Conservation (phyloP, 371 early-diverging fungal species). For the Syncephalastrum contaminatum region DNA sequence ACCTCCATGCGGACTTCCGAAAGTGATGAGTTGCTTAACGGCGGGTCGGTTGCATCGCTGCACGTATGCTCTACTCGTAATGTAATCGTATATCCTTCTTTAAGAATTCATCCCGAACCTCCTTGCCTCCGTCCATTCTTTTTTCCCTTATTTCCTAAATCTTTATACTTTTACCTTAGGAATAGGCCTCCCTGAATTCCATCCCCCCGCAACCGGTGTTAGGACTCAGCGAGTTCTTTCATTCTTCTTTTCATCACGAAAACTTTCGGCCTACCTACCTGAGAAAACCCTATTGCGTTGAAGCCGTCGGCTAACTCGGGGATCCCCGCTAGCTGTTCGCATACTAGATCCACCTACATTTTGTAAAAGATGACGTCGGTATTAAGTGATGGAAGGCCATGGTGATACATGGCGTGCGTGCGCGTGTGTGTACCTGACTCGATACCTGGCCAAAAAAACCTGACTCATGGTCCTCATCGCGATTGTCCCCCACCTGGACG, state of each 20-base stretch:
- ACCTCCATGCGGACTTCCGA: slow-evolving; percentile 85
- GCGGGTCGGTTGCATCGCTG: slow-evolving; percentile 79
- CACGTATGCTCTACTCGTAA: slow-evolving; percentile 62
- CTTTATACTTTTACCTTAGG: slow-evolving; percentile 38
- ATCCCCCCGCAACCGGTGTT: too few relatives aligned
- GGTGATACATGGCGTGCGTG: too few relatives aligned
- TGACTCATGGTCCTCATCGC: slow-evolving; percentile 69
- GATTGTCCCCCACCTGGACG: slow-evolving; percentile 61
- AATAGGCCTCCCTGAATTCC: slow-evolving; percentile 54
- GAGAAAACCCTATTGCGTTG: slow-evolving; percentile 95
- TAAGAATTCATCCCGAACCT: not conserved
- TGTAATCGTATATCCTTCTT: not conserved
- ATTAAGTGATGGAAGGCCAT: not conserved
- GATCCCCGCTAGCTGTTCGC: slow-evolving; percentile 53
- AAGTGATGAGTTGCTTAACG: slow-evolving; percentile 79
- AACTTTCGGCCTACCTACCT: slow-evolving; percentile 43
- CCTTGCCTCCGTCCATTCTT: not conserved
- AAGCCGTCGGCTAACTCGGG: slow-evolving; percentile 69
- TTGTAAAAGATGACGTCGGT: not conserved
- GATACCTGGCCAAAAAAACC: slow-evolving; percentile 84
- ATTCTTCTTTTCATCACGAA: slow-evolving; percentile 4
- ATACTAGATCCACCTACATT: slow-evolving; percentile 57
- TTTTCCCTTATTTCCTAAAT: not conserved
- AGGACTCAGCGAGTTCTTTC: too few relatives aligned
- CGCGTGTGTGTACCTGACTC: slow-evolving; percentile 51